Evolutionary conservation across 495 filamentous ascomycete species (phyloP), one percentile per base, ranked within the genome.

Genomic region (Beverwykella pulmonaria): DNA sequence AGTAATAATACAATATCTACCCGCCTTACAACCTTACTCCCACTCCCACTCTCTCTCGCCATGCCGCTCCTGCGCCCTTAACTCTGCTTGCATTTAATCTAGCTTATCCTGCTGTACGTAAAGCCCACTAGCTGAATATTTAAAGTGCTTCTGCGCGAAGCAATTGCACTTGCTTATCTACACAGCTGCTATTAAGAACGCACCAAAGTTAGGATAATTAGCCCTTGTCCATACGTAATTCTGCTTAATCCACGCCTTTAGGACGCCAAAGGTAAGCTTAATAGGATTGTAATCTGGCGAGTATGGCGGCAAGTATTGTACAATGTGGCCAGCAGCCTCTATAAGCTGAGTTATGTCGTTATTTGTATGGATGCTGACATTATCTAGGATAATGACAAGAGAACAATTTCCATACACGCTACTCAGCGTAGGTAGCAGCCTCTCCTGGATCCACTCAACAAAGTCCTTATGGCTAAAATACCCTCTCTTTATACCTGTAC

Each of bases 261-360:
- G 29, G 32, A 59, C 41, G 1, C 46, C 25, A 34, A 66, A 66
- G 20, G 56, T 70, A 64, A 67, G 74, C 73, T 77, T 73, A 71
- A 69, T 75, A n/a, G n/a, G n/a, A n/a, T n/a, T n/a, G n/a, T n/a
- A n/a, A n/a, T n/a, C n/a, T n/a, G n/a, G n/a, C n/a, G n/a, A n/a
- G n/a, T n/a, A n/a, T n/a, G n/a, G n/a, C n/a, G n/a, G n/a, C n/a
- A n/a, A n/a, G n/a, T n/a, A n/a, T n/a, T n/a, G n/a, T n/a, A n/a
- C n/a, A n/a, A n/a, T n/a, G n/a, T n/a, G n/a, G n/a, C n/a, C n/a
- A n/a, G n/a, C n/a, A n/a, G n/a, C n/a, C n/a, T n/a, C n/a, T n/a
- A n/a, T n/a, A n/a, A n/a, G n/a, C n/a, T n/a, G n/a, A n/a, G n/a
- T n/a, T n/a, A n/a, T n/a, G n/a, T n/a, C n/a, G n/a, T n/a, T n/a